Percentiles rank a stretch among this genome's conserved stretches.
Evolutionary conservation across 805 yeast species (phyloP).

Genomic region (Candida ovalis): DNA sequence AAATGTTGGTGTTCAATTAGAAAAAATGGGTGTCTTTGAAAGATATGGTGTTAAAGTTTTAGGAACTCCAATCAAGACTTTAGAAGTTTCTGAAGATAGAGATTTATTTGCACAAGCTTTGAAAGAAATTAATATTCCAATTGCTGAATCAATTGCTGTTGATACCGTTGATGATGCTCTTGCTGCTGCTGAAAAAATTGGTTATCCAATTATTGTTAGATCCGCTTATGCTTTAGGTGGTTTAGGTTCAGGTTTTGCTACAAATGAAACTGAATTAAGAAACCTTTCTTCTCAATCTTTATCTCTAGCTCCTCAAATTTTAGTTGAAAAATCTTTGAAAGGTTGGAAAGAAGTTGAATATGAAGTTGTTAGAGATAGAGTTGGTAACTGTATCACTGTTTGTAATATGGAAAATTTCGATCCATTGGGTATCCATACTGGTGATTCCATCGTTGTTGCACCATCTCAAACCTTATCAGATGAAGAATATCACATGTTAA

Average conservation of each 20-base stretch:
- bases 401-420: constrained; percentile 99
- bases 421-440: constrained; percentile 97
- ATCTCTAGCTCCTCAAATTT: constrained; percentile 93
- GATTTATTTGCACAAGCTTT: constrained; percentile 93
- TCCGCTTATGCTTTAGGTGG: constrained; percentile 98
- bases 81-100: constrained; percentile 96
- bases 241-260: constrained; percentile 96
- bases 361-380: constrained; percentile 97
- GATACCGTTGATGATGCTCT: constrained; percentile 90
- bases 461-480: constrained; percentile 97
- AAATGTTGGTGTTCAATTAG: constrained; percentile 92
- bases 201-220: constrained; percentile 94
- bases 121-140: constrained; percentile 92
- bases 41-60: constrained; percentile 89
- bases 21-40: constrained; percentile 90
- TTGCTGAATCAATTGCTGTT: constrained; percentile 95
- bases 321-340: constrained; percentile 94
- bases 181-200: constrained; percentile 82
- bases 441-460: constrained; percentile 98
- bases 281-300: constrained; percentile 87
- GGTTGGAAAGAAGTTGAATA: constrained; percentile 99
- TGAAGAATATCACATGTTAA: constrained; percentile 95
- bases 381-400: constrained; percentile 96
- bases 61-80: constrained; percentile 95
- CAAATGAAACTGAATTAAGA: constrained; percentile 75